These are phyloP conservation scores for Nakazawaea ambrosiae DNA, from an alignment of 805 yeast genomes.

Conservation along the genomic window DNA sequence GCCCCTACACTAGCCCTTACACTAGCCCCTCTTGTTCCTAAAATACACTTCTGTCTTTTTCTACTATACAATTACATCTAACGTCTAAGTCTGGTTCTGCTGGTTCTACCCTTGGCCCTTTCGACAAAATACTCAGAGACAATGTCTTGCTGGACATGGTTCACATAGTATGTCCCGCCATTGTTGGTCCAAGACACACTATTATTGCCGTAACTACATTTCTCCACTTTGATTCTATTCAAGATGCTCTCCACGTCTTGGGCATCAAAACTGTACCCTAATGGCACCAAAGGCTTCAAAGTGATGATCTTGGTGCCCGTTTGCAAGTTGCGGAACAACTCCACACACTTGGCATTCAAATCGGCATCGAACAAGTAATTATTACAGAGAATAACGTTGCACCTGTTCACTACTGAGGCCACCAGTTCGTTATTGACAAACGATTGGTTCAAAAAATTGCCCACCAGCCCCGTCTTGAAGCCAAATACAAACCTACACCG, in stretches of 20 bases:
- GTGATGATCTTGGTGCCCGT: constrained; percentile 77
- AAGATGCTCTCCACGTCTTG: constrained; percentile 49
- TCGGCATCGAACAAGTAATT: constrained; percentile 79
- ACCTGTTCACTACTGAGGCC: constrained; percentile 41
- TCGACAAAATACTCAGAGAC: constrained; percentile 25
- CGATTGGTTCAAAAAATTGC: constrained; percentile 59
- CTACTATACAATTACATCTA: not conserved
- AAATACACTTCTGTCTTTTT: not conserved
- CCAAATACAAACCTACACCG: constrained; percentile 65
- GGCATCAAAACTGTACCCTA: constrained; percentile 58
- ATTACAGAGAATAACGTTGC: constrained; percentile 73
- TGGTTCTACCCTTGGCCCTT: constrained; percentile 8
- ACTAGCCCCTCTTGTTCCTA: not conserved
- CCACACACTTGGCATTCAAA: constrained; percentile 61
- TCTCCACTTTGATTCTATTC: constrained; percentile 58
- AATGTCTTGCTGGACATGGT: constrained; percentile 46
- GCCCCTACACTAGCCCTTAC: not conserved
- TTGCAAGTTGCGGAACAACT: constrained; percentile 53
- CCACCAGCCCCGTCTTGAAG: constrained; percentile 45
- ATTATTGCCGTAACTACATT: constrained; percentile 54
- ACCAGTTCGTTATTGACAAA: constrained; percentile 64
- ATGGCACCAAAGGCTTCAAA: constrained; percentile 71
- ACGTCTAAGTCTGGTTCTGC: constrained; percentile 4
- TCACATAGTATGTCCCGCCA: constrained; percentile 71
- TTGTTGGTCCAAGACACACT: constrained; percentile 90